Percentiles rank a stretch among this genome's conserved stretches.
Conservation (phyloP, 1,284 basidiomycete species). For the Ceratobasidium sp. region DNA sequence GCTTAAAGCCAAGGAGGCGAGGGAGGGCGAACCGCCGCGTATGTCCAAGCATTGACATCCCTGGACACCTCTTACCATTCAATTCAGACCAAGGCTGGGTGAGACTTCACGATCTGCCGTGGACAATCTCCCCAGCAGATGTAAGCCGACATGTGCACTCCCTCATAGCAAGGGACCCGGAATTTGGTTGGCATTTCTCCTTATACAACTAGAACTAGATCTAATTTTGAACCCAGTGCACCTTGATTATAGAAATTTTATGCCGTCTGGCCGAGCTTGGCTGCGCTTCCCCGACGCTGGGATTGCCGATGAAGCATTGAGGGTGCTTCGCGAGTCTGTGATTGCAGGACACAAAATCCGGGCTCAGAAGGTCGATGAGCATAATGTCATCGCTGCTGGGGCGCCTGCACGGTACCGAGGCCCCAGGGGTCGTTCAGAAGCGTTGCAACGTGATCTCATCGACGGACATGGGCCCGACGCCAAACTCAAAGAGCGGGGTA, state of each 20-base stretch:
- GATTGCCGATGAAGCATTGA: slow-evolving; percentile 54
- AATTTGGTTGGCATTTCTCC: slow-evolving; percentile 13
- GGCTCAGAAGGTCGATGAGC: slow-evolving; percentile 44
- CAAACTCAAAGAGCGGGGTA: slow-evolving; percentile 56
- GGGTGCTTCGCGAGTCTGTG: slow-evolving; percentile 52
- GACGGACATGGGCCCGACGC: slow-evolving; percentile 62
- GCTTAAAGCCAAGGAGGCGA: not conserved
- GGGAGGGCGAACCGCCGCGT: not conserved
- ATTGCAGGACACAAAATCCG: slow-evolving; percentile 48
- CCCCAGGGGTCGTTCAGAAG: slow-evolving; percentile 52
- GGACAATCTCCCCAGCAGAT: slow-evolving; percentile 54
- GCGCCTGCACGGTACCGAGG: slow-evolving; percentile 52
- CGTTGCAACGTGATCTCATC: slow-evolving; percentile 52
- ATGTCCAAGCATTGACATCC: too few species aligned
- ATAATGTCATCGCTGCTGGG: slow-evolving; percentile 47
- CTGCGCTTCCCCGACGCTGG: slow-evolving; percentile 59
- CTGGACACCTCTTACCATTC: not conserved
- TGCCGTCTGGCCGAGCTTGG: slow-evolving; percentile 62
- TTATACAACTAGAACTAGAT: slow-evolving; percentile 30
- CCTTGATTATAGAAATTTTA: slow-evolving; percentile 65
- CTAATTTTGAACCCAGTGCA: slow-evolving; percentile 54
- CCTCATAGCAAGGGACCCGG: not conserved
- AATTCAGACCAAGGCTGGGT: slow-evolving; percentile 16
- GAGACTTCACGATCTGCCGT: slow-evolving; percentile 27
- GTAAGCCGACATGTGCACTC: slow-evolving; percentile 46